Conservation (phyloP, 108 stramenopile genomes). For the Fragilariopsis cylindrus region DNA sequence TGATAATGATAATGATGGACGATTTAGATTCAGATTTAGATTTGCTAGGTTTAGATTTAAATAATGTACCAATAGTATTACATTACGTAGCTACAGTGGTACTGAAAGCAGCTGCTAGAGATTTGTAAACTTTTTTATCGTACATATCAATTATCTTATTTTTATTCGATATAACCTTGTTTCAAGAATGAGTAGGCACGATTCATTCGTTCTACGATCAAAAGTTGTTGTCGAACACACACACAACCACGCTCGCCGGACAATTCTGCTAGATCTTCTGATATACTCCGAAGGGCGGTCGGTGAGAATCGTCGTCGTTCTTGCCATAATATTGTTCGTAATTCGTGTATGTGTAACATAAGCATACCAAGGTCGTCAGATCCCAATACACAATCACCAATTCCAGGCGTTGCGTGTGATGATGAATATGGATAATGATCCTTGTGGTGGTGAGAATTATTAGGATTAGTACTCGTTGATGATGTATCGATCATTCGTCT, state of each 20-base stretch:
- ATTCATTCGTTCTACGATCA: conserved; percentile 79
- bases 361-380: conserved; percentile 89
- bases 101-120: no score
- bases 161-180: background rate
- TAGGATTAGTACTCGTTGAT: conserved; percentile 28
- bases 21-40: no score
- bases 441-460: background rate
- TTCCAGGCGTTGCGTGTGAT: background rate
- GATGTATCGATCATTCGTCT: conserved; percentile 26
- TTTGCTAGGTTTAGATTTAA: no score
- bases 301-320: conserved; percentile 65
- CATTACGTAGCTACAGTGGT: no score
- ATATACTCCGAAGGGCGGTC: conserved; percentile 60
- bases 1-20: no score
- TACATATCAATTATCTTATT: no score
- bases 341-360: conserved; percentile 86
- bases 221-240: conserved; percentile 77
- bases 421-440: background rate
- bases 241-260: conserved; percentile 89
- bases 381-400: conserved; percentile 34
- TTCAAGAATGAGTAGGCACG: conserved; percentile 88
- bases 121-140: no score
- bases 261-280: conserved; percentile 88
- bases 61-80: no score
- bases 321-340: conserved; percentile 76